These are phyloP conservation scores for Epithemia pelagica DNA, from an alignment of 108 stramenopile genomes.

Conservation along the genomic window DNA sequence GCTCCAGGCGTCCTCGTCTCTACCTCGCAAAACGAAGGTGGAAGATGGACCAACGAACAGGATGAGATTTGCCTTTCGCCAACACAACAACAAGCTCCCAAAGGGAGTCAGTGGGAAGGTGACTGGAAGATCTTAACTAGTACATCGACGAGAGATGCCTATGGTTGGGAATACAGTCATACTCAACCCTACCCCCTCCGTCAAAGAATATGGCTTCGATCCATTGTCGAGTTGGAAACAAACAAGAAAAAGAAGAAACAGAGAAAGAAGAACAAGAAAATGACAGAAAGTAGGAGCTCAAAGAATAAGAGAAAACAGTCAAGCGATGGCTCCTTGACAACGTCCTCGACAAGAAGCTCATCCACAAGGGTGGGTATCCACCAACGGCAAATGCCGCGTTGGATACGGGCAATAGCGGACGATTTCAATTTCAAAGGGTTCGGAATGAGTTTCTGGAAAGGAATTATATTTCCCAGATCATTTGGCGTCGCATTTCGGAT, in stretches of 20 bases:
- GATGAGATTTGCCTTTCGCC: conserved; percentile 22
- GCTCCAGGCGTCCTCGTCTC: not conserved
- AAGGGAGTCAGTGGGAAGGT: conserved; percentile 42
- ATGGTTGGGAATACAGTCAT: conserved; percentile 71
- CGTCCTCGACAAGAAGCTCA: conserved; percentile 1
- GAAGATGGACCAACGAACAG: conserved; percentile 20
- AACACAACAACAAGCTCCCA: conserved; percentile 24
- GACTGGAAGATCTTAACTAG: conserved; percentile 81
- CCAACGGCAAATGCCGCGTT: not conserved
- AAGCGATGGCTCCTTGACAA: not conserved
- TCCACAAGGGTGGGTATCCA: conserved; percentile 5
- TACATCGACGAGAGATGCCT: conserved; percentile 31
- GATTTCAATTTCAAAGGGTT: conserved; percentile 76
- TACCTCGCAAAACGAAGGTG: not conserved
- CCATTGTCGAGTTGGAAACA: conserved; percentile 10
- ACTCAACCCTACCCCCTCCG: conserved; percentile 34
- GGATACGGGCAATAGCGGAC: conserved; percentile 23
- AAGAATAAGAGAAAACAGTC: not conserved
- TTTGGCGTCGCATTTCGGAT: conserved; percentile 53
- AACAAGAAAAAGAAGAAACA: not conserved
- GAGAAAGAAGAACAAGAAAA: not conserved
- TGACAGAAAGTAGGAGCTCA: not conserved
- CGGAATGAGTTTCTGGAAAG: conserved; percentile 58
- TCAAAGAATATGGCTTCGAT: conserved; percentile 60
- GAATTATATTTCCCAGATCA: conserved; percentile 35